Evolutionary conservation across 441 rosid species (phyloP).

Genomic region (Adansonia madagascariensis): DNA sequence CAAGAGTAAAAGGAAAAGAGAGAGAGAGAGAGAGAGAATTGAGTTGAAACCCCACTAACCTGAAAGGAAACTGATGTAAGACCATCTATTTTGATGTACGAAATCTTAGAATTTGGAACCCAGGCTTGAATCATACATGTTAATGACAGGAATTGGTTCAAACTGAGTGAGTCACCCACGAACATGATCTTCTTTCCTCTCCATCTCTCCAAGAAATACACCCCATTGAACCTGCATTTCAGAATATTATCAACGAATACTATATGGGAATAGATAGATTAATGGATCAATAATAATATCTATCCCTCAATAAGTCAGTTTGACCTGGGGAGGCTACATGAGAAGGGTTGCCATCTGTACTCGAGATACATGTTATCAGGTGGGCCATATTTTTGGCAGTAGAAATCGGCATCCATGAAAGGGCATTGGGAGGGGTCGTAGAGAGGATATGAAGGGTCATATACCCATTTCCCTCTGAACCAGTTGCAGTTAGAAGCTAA

Average conservation of each 20-base stretch:
- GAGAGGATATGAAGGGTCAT: slow-evolving; percentile 67
- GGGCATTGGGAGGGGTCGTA: slow-evolving; percentile 70
- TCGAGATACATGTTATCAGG: slow-evolving; percentile 67
- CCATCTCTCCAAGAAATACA: slow-evolving; percentile 58
- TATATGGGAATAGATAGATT: not conserved
- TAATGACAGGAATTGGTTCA: slow-evolving; percentile 67
- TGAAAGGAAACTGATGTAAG: slow-evolving; percentile 28
- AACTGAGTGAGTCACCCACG: slow-evolving; percentile 74
- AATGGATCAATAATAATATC: not conserved
- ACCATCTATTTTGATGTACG: slow-evolving; percentile 42
- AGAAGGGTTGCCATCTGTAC: slow-evolving; percentile 84
- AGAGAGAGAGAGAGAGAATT: too few relatives aligned
- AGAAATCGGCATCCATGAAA: slow-evolving; percentile 71
- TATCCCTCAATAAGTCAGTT: not conserved
- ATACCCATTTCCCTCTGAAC: slow-evolving; percentile 49
- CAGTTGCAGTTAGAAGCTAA: too few relatives aligned
- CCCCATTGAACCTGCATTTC: slow-evolving; percentile 58
- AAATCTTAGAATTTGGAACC: slow-evolving; percentile 54
- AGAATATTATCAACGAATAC: not conserved
- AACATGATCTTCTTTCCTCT: slow-evolving; percentile 79
- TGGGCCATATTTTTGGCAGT: slow-evolving; percentile 77
- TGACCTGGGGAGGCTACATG: slow-evolving; percentile 74
- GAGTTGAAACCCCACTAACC: too few relatives aligned
- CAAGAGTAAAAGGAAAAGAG: too few relatives aligned
- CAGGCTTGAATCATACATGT: slow-evolving; percentile 56